Conservation (phyloP, 2,329 filamentous ascomycete species). For the Waltergamsia citrina region DNA sequence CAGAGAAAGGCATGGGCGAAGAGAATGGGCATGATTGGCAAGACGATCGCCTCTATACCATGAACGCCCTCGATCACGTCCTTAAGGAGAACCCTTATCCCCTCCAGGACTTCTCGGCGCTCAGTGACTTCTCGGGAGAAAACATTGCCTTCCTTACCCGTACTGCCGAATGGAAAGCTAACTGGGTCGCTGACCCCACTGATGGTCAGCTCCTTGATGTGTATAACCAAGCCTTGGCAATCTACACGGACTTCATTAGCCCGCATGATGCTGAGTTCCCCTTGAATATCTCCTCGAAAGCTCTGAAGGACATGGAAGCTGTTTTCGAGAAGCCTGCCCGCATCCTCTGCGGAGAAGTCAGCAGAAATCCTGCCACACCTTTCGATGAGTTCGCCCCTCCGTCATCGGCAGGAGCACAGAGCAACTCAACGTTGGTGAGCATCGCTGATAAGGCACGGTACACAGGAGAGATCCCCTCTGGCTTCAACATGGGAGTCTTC, state of each 20-base stretch:
- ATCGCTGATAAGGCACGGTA: slow-evolving; percentile 10
- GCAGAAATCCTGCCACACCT: slow-evolving; percentile 19
- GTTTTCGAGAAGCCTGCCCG: slow-evolving; percentile 44
- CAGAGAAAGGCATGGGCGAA: slow-evolving; percentile 20
- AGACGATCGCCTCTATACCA: slow-evolving; percentile 37
- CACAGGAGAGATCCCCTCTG: slow-evolving; percentile 33
- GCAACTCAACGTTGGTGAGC: too few species aligned
- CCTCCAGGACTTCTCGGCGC: slow-evolving; percentile 41
- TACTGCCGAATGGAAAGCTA: slow-evolving; percentile 33
- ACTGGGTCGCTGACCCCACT: not conserved
- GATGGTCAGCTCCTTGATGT: not conserved
- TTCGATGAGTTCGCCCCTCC: slow-evolving; percentile 4
- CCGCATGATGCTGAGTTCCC: slow-evolving; percentile 51
- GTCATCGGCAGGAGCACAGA: slow-evolving; percentile 5
- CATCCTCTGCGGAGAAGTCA: slow-evolving; percentile 24
- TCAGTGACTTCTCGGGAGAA: slow-evolving; percentile 46
- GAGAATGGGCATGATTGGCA: slow-evolving; percentile 20
- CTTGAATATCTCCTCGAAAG: slow-evolving; percentile 50
- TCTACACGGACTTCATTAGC: slow-evolving; percentile 43
- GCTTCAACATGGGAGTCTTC: slow-evolving; percentile 46
- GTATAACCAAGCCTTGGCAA: not conserved
- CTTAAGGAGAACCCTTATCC: slow-evolving; percentile 33
- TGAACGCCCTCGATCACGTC: slow-evolving; percentile 40
- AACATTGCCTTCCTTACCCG: slow-evolving; percentile 46
- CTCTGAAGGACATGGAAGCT: slow-evolving; percentile 38